Evolutionary conservation across 1,139 yeast genomes (phyloP).

Genomic region (Yamadazyma taylorii): DNA sequence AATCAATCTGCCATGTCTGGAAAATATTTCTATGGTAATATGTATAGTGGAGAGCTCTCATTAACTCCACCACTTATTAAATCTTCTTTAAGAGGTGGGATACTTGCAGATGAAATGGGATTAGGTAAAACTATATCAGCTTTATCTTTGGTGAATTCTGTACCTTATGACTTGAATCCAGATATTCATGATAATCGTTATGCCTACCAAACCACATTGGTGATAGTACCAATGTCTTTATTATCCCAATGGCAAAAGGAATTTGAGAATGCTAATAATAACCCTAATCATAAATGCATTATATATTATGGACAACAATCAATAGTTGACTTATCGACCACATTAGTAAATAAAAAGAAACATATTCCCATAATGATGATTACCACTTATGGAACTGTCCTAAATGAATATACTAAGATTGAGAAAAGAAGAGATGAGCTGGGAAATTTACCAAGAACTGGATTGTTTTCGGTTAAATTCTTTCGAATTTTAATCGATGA

Average conservation of each 20-base stretch:
- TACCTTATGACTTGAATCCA: constrained; percentile 45
- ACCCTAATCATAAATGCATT: constrained; percentile 42
- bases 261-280: constrained; percentile 57
- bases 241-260: constrained; percentile 91
- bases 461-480: constrained; percentile 72
- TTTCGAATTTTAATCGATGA: constrained; percentile 86
- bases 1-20: constrained; percentile 10
- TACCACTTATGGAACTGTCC: constrained; percentile 88
- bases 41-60: constrained; percentile 81
- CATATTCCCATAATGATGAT: constrained; percentile 70
- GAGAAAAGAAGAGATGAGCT: constrained; percentile 29
- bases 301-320: constrained; percentile 76
- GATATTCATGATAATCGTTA: constrained; percentile 30
- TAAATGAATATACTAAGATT: constrained; percentile 61
- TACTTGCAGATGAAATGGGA: constrained; percentile 97
- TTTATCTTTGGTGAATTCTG: constrained; percentile 66
- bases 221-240: constrained; percentile 89
- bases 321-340: constrained; percentile 43
- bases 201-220: constrained; percentile 72
- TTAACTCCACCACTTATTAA: constrained; percentile 62
- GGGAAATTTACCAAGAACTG: constrained; percentile 41
- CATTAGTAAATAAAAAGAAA: constrained; percentile 36
- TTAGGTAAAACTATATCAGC: constrained; percentile 91
- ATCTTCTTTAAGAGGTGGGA: constrained; percentile 72
- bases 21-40: constrained; percentile 67